phyloP scores from a whole-genome alignment of 495 filamentous ascomycete genomes.

The Filosporella fistucella region DNA sequence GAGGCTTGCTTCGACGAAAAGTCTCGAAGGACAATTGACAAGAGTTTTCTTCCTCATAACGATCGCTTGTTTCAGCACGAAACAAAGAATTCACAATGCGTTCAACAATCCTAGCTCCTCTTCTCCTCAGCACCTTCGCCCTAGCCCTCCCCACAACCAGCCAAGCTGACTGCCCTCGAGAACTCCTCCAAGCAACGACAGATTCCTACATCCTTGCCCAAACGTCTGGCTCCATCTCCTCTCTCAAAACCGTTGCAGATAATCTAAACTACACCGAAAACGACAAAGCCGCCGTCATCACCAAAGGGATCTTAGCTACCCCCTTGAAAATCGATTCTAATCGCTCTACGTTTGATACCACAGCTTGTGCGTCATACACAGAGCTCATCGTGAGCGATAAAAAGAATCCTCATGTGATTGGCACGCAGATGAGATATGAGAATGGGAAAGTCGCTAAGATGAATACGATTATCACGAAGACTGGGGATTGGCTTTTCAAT shows the following conservation, averaged over 20 bases:
- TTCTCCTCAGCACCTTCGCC: too few species aligned
- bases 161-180: conserved; percentile 3
- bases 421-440: conserved; percentile 19
- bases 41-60: too few species aligned
- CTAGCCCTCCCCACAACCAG: too few species aligned
- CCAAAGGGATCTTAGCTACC: conserved; percentile 17
- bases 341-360: conserved; percentile 23
- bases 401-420: conserved; percentile 25
- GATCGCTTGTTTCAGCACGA: too few species aligned
- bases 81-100: too few species aligned
- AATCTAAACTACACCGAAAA: conserved; percentile 7
- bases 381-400: conserved; percentile 25
- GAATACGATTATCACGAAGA: conserved; percentile 31
- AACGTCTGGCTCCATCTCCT: conserved; percentile 29
- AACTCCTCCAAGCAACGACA: conserved; percentile 31
- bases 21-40: too few species aligned
- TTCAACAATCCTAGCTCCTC: too few species aligned
- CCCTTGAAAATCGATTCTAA: conserved; percentile 23
- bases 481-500: conserved; percentile 35
- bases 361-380: conserved; percentile 26
- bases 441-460: conserved; percentile 21
- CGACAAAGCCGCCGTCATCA: background rate
- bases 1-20: too few species aligned
- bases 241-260: conserved; percentile 22
- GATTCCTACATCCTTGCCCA: conserved; percentile 41